A percentile compares a stretch with the other conserved stretches of the same genome.
Evolutionary conservation across 2,329 filamentous ascomycete genomes (phyloP).

Genomic region (Fusarium sambucinum): DNA sequence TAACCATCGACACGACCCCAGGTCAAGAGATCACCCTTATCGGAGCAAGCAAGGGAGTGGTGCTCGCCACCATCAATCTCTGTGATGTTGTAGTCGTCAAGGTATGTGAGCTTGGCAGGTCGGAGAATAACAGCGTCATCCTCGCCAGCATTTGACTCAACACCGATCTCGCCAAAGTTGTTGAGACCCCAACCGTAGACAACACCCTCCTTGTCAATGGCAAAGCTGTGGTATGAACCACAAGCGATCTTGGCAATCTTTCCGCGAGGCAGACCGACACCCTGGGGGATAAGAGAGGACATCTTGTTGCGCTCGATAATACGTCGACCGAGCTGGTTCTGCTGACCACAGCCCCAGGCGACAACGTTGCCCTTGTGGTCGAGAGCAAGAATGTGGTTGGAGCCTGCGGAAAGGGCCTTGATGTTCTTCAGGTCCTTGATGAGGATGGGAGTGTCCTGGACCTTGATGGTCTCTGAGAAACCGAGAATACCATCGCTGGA

Average conservation of each 20-base stretch:
- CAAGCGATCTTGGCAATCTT: slow-evolving; percentile 67
- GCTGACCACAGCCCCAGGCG: slow-evolving; percentile 80
- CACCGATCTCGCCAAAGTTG: slow-evolving; percentile 84
- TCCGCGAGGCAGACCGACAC: slow-evolving; percentile 68
- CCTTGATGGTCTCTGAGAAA: slow-evolving; percentile 66
- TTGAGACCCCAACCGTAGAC: slow-evolving; percentile 90
- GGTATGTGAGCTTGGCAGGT: slow-evolving; percentile 73
- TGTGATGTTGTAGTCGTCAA: slow-evolving; percentile 73
- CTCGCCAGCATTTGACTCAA: slow-evolving; percentile 66
- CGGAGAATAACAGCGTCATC: slow-evolving; percentile 76
- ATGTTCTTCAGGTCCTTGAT: slow-evolving; percentile 76
- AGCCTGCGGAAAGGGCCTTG: slow-evolving; percentile 71
- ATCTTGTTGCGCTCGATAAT: slow-evolving; percentile 73
- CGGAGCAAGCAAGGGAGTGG: slow-evolving; percentile 76
- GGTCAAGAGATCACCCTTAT: slow-evolving; percentile 67
- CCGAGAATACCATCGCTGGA: slow-evolving; percentile 73
- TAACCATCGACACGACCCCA: slow-evolving; percentile 70
- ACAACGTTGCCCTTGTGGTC: slow-evolving; percentile 73
- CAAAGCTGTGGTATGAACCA: slow-evolving; percentile 87
- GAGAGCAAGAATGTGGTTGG: slow-evolving; percentile 78
- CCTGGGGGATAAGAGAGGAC: slow-evolving; percentile 70
- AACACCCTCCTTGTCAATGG: slow-evolving; percentile 75
- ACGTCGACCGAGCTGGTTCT: slow-evolving; percentile 71
- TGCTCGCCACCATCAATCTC: slow-evolving; percentile 78
- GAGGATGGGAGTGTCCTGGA: slow-evolving; percentile 64